Percentiles rank a stretch among this genome's conserved stretches.
Evolutionary conservation across 176 grass and related monocot species (phyloP).

Genomic region (Otatea glauca): DNA sequence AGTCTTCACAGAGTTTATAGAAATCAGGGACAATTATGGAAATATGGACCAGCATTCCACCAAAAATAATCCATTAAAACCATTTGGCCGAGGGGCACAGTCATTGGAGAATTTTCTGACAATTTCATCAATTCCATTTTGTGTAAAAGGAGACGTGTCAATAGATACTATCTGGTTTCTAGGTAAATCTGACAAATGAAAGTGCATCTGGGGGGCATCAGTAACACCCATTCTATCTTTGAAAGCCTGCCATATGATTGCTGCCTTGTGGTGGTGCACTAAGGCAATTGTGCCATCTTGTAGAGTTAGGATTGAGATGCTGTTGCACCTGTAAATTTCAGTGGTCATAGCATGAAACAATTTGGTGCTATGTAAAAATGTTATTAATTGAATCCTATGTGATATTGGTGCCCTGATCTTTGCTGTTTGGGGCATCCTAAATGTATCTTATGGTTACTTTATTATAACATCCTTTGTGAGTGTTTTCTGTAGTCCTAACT

Average conservation of each 20-base stretch:
- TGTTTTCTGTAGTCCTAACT: constrained; percentile 40
- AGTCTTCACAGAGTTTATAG: not conserved
- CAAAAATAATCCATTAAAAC: not conserved
- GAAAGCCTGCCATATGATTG: not conserved
- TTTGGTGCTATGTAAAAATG: not conserved
- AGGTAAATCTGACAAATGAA: constrained; percentile 9
- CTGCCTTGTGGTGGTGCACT: not conserved
- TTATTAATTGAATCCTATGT: not conserved
- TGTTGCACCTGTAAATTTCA: not conserved
- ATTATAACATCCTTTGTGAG: constrained; percentile 22
- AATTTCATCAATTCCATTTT: not conserved
- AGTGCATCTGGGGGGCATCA: not conserved
- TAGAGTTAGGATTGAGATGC: not conserved
- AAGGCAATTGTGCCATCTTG: not conserved
- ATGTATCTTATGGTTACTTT: constrained; percentile 1
- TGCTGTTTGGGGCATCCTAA: not conserved
- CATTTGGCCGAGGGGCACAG: not conserved
- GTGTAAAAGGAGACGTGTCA: not conserved
- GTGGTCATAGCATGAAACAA: constrained; percentile 7
- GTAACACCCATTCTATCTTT: not conserved
- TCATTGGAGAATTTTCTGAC: not conserved
- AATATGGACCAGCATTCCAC: not conserved
- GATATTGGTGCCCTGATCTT: not conserved
- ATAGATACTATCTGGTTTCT: not conserved
- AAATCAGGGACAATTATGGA: not conserved